Conservation (phyloP, 495 filamentous ascomycete species). For the Bathelium albidoporum region DNA sequence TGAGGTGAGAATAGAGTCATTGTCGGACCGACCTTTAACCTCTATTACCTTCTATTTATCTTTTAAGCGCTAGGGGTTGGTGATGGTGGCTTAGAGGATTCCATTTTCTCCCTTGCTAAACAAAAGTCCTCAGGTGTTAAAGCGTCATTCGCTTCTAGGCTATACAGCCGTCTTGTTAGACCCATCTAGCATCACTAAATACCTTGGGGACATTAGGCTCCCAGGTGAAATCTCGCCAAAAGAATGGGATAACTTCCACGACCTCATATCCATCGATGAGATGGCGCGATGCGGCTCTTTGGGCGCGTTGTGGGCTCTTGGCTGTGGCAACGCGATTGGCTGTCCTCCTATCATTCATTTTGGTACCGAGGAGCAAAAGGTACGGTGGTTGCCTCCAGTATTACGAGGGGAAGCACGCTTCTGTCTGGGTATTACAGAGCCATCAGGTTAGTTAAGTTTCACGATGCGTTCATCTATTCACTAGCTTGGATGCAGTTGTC, state of each 20-base stretch:
- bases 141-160: background rate
- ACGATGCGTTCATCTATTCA: background rate
- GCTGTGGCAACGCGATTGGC: slow-evolving; percentile 44
- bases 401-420: slow-evolving; percentile 40
- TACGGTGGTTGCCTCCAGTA: slow-evolving; percentile 40
- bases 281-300: slow-evolving; percentile 19
- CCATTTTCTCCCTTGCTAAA: background rate
- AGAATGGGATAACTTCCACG: slow-evolving; percentile 43
- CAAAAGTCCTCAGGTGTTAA: background rate
- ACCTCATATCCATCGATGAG: slow-evolving; percentile 39
- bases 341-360: slow-evolving; percentile 45
- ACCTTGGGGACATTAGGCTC: slow-evolving; percentile 26
- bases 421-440: slow-evolving; percentile 48
- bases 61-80: background rate
- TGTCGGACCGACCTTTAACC: slow-evolving; percentile 34
- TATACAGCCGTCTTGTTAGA: background rate
- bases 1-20: slow-evolving; percentile 17
- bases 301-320: slow-evolving; percentile 40
- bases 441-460: slow-evolving; percentile 25
- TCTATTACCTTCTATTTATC: background rate
- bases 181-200: slow-evolving; percentile 4
- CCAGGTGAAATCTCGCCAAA: slow-evolving; percentile 35
- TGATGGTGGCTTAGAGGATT: background rate
- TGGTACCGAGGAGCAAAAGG: slow-evolving; percentile 40
- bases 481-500: background rate